Conservation (phyloP, 768 basidiomycete genomes). For the Lactarius hatsudake region DNA sequence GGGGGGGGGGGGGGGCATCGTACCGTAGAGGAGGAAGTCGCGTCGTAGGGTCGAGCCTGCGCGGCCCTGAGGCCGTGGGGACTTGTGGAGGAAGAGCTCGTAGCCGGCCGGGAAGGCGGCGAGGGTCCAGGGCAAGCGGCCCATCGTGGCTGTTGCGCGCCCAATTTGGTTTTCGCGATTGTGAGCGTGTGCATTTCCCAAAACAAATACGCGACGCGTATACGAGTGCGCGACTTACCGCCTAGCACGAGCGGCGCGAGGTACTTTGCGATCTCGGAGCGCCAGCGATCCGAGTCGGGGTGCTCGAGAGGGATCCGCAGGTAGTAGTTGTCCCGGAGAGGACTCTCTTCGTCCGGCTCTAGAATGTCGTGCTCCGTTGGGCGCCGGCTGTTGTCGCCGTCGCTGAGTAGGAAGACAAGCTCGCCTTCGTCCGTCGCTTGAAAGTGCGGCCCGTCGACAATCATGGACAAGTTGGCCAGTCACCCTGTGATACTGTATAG, state of each 20-base stretch:
- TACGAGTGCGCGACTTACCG: conserved; percentile 1
- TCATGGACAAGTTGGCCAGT: background rate
- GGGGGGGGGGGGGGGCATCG: no score
- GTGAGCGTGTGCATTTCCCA: no score
- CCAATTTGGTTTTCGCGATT: no score
- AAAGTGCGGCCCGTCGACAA: conserved; percentile 4
- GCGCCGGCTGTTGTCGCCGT: conserved; percentile 19
- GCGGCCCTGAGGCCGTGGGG: background rate
- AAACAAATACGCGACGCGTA: background rate
- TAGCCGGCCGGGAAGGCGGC: conserved; percentile 18
- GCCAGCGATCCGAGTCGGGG: conserved; percentile 17
- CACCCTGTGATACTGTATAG: background rate
- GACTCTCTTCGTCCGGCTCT: conserved; percentile 4
- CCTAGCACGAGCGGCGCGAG: conserved; percentile 20
- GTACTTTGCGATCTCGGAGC: conserved; percentile 18
- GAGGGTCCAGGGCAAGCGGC: conserved; percentile 16
- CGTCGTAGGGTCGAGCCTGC: background rate
- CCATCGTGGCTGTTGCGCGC: conserved; percentile 10
- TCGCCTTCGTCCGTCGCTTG: conserved; percentile 1
- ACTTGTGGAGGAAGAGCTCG: conserved; percentile 14
- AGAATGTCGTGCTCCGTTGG: conserved; percentile 14
- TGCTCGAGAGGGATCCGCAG: conserved; percentile 13
- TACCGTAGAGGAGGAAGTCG: conserved; percentile 22
- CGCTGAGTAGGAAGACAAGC: background rate
- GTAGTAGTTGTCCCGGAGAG: conserved; percentile 13